Conservation (phyloP, 345 rosid species). For the Mercurialis annua region DNA sequence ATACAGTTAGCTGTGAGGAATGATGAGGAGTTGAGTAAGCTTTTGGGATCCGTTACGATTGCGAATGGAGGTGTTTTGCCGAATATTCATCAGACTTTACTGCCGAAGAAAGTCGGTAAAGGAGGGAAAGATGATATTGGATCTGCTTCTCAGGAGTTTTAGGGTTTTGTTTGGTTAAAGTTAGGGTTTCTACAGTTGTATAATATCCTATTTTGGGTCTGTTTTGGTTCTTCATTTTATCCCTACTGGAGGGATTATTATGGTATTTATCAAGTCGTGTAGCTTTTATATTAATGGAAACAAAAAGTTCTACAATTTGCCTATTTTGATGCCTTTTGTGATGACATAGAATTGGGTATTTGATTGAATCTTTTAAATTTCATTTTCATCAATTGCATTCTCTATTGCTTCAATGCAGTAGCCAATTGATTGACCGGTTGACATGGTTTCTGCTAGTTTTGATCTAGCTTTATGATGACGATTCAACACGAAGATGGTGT, state of each 20-base stretch:
- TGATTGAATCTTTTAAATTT: neutral
- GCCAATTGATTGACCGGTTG: constrained; percentile 38
- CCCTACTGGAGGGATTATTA: no score
- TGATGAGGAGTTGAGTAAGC: constrained; percentile 64
- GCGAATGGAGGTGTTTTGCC: constrained; percentile 79
- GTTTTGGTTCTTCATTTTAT: neutral
- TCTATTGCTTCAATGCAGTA: constrained; percentile 45
- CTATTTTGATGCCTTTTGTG: no score
- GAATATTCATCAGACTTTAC: constrained; percentile 56
- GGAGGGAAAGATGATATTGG: constrained; percentile 61
- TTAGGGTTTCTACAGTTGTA: constrained; percentile 9
- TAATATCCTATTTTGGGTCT: neutral
- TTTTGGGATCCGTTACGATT: constrained; percentile 59
- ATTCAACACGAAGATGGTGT: constrained; percentile 32
- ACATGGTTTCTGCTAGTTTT: constrained; percentile 43
- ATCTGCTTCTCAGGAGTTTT: constrained; percentile 57
- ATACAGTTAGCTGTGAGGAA: constrained; percentile 71
- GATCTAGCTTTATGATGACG: constrained; percentile 26
- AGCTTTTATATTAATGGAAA: no score
- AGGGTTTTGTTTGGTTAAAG: neutral
- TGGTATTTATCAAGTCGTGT: no score
- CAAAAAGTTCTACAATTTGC: no score
- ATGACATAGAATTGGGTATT: no score
- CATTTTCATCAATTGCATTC: constrained; percentile 14
- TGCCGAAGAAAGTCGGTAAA: constrained; percentile 48